Evolutionary conservation across 768 basidiomycete genomes (phyloP).

Genomic region (Leccinum uliginosum): DNA sequence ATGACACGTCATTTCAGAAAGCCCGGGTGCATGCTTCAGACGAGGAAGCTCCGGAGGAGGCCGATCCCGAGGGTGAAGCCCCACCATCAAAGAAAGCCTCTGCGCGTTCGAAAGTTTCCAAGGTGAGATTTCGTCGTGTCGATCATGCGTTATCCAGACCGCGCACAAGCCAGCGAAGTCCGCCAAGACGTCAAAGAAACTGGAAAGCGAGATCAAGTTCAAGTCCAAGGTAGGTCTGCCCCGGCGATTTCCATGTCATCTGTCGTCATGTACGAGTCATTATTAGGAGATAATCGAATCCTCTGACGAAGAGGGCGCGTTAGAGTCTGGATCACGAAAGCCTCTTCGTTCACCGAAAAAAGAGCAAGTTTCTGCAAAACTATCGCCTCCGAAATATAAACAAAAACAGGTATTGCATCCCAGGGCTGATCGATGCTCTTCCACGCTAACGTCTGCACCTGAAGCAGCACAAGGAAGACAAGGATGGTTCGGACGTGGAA

Average conservation of each 20-base stretch:
- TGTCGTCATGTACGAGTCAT: neutral
- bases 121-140: conserved; percentile 1
- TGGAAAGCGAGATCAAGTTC: conserved; percentile 17
- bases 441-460: neutral
- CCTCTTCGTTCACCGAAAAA: conserved; percentile 9
- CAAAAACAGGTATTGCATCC: conserved; percentile 8
- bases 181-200: conserved; percentile 10
- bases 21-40: neutral
- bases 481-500: conserved; percentile 8
- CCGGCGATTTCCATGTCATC: neutral
- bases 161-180: conserved; percentile 9
- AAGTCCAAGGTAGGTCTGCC: conserved; percentile 25
- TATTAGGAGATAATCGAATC: conserved; percentile 26
- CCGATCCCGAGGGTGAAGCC: neutral
- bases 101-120: conserved; percentile 8
- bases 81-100: conserved; percentile 10
- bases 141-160: neutral
- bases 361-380: neutral
- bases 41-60: neutral
- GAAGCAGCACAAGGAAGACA: conserved; percentile 1
- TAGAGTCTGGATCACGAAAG: conserved; percentile 2
- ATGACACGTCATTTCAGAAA: conserved; percentile 1
- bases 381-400: conserved; percentile 10
- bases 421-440: neutral
- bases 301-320: conserved; percentile 23